Percentiles rank a stretch among this genome's conserved stretches.
These are phyloP conservation scores for Coemansia sp. DNA, from an alignment of 192 early-diverging fungal species.

Conservation along the genomic window DNA sequence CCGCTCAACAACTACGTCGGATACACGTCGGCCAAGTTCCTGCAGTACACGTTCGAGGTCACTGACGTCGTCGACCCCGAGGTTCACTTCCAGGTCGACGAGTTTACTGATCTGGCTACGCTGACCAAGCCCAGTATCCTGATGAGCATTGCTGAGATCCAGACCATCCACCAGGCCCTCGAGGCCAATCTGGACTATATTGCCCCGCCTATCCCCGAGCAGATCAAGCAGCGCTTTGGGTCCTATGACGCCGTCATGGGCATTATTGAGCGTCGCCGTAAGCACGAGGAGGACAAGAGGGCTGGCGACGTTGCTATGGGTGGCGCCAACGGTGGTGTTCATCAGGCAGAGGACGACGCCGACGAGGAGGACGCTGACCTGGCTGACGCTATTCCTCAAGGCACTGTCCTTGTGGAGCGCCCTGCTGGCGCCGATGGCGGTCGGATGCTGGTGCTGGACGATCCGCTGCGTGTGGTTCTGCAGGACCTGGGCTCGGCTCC, in stretches of 20 bases:
- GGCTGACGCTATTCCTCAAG: conserved; percentile 57
- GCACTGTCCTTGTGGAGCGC: conserved; percentile 58
- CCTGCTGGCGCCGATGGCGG: conserved; percentile 24
- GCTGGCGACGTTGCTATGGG: conserved; percentile 11
- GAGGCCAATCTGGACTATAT: conserved; percentile 81
- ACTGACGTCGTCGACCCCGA: conserved; percentile 88
- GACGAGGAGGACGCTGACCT: conserved; percentile 52
- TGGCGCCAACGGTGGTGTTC: no score
- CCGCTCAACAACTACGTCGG: conserved; percentile 84
- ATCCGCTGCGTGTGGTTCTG: conserved; percentile 69
- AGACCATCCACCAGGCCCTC: conserved; percentile 84
- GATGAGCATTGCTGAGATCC: conserved; percentile 91
- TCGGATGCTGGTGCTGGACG: conserved; percentile 60
- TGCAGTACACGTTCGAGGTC: conserved; percentile 85
- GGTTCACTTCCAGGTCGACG: conserved; percentile 88
- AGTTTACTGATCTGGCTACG: conserved; percentile 78
- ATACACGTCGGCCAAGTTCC: conserved; percentile 77
- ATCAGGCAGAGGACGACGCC: conserved; percentile 19
- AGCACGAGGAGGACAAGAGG: conserved; percentile 40
- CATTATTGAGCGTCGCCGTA: conserved; percentile 55
- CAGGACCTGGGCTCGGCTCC: conserved; percentile 70
- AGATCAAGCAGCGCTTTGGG: conserved; percentile 58
- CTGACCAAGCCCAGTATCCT: conserved; percentile 86
- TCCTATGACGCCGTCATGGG: conserved; percentile 57
- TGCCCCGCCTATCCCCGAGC: conserved; percentile 59